A percentile compares a stretch with the other conserved stretches of the same genome.
Evolutionary conservation across 192 early-diverging fungal genomes (phyloP).

Genomic region (Entomortierella parvispora): DNA sequence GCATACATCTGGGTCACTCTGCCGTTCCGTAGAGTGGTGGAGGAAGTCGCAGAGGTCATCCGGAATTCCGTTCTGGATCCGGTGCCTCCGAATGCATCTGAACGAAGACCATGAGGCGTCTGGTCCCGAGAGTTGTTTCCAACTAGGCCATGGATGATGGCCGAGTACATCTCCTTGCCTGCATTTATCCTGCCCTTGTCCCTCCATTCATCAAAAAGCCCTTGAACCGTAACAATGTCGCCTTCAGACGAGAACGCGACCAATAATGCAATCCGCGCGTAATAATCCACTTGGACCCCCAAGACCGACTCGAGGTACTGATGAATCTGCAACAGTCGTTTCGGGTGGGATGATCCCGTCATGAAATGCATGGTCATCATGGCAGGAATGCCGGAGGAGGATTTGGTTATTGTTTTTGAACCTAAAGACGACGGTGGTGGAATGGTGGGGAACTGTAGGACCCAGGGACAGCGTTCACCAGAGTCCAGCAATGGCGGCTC

Average conservation of each 20-base stretch:
- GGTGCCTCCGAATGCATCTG: constrained; percentile 6
- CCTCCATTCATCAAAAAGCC: constrained; percentile 11
- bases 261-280: constrained; percentile 28
- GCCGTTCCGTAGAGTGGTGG: constrained; percentile 7
- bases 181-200: background rate
- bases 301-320: constrained; percentile 40
- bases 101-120: background rate
- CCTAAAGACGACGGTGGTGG: background rate
- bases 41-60: too few species aligned
- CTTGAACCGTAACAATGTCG: constrained; percentile 26
- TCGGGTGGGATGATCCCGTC: constrained; percentile 12
- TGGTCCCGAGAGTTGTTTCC: constrained; percentile 24
- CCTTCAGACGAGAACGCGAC: constrained; percentile 26
- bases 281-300: constrained; percentile 14
- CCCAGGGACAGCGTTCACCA: too few species aligned
- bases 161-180: constrained; percentile 52
- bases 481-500: background rate
- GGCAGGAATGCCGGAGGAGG: background rate
- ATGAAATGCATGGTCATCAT: constrained; percentile 7
- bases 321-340: constrained; percentile 38
- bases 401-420: background rate
- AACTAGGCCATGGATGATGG: constrained; percentile 32
- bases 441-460: background rate
- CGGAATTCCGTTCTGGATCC: too few species aligned
- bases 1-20: constrained; percentile 34